Base-by-base conservation (phyloP, 2,329 filamentous ascomycete species). In the Alternaria angustiovoidea region DNA sequence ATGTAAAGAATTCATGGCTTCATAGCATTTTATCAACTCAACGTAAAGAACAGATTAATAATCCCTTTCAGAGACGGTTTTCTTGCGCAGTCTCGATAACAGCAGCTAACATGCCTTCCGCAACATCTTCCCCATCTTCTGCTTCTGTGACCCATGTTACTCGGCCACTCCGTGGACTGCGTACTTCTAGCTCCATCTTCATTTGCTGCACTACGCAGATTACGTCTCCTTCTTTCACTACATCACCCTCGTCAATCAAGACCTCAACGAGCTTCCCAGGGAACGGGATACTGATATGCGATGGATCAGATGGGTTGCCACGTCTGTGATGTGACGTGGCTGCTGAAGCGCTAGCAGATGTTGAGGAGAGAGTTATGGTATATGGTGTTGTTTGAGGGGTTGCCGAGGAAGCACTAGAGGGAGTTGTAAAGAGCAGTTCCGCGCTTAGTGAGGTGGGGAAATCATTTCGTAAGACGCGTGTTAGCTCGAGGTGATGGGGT, bases 181-280 rank as follows among this genome's bases (percentile, higher is more conserved):
- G 74, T 3, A 90, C 83, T 67, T 89, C 88, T n/a, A 89, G 74
- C 64, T 90, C 88, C 87, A 89, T 90, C 75, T 89, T 89, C 87
- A 89, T 89, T 74, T 89, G 87, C 73, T 86, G 85, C 20, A 89
- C 83, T 18, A 89, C 86, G 79, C 85, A 64, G 0, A 89, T 75
- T 0, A 86, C 82, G 30, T 88, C 82, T 1, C 86, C 85, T 59
- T 82, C 80, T 4, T 82, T 66, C 1, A 89, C 78, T 0, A 84
- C 76, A 39, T 88, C 83, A 1, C 86, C 85, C 61, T 81, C 80
- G 6, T 85, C 80, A 0, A 89, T 85, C 2, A 86, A 67, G 1
- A 89, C 76, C 70, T 89, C 87, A 2, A 89, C 83, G 26, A 89
- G 64, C 59, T 85, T 87, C 0, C 87, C 88, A 0, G 85, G 81